Evolutionary conservation across 225 moss, liverwort and hornwort genomes (phyloP).

Genomic region (Asterella californica): DNA sequence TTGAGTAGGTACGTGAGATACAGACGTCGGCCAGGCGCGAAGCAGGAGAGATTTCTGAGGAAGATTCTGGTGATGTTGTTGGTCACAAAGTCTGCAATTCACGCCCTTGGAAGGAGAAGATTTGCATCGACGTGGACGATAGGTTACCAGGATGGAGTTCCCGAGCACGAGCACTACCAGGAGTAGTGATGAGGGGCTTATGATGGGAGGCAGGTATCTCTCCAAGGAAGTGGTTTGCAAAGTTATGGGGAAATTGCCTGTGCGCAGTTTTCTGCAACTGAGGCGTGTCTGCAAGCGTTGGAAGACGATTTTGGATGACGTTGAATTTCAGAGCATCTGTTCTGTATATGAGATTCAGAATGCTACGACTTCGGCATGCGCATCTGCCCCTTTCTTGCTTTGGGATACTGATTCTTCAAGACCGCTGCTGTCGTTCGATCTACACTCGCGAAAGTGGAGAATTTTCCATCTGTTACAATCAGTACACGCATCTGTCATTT

Average conservation of each 20-base stretch:
- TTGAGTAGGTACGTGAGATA: background rate
- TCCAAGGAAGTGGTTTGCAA: constrained; percentile 15
- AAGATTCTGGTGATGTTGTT: background rate
- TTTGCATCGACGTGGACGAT: background rate
- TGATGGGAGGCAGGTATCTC: constrained; percentile 20
- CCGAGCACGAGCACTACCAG: background rate
- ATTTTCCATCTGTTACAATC: constrained; percentile 1
- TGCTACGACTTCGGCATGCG: background rate
- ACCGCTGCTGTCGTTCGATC: constrained; percentile 6
- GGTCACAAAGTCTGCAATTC: background rate
- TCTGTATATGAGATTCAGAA: background rate
- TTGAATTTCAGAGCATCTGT: constrained; percentile 18
- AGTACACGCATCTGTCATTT: background rate
- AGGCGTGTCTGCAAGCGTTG: constrained; percentile 14
- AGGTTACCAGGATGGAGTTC: background rate
- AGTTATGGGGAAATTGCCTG: constrained; percentile 17
- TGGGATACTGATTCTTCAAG: constrained; percentile 9
- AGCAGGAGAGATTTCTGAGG: background rate
- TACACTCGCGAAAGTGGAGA: constrained; percentile 7
- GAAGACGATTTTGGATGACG: constrained; percentile 13
- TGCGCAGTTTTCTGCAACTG: constrained; percentile 6
- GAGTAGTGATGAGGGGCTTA: constrained; percentile 9
- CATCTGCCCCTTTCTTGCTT: background rate
- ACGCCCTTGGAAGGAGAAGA: background rate
- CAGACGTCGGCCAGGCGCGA: background rate